Evolutionary conservation across 2,329 filamentous ascomycete genomes (phyloP).

Genomic region (Pseudocercospora eumusae): DNA sequence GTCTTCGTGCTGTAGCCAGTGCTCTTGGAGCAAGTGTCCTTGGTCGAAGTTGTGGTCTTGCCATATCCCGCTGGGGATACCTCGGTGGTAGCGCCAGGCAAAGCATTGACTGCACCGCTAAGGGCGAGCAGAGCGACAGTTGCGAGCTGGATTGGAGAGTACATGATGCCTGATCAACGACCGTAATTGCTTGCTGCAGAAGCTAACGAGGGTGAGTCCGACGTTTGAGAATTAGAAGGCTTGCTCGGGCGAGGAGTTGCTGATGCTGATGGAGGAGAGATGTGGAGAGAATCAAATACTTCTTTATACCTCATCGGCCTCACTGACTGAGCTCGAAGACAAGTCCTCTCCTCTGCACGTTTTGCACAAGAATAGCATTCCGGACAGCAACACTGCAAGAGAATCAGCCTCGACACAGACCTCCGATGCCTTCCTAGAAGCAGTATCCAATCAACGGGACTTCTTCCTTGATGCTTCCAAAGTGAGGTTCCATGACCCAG

Average conservation of each 20-base stretch:
- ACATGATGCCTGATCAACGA: conserved; percentile 23
- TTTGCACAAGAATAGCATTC: not conserved
- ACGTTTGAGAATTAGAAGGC: conserved; percentile 11
- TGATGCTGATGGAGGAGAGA: conserved; percentile 21
- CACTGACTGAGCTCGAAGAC: not conserved
- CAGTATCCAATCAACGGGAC: not conserved
- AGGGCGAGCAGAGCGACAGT: conserved; percentile 25
- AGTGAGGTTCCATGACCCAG: not conserved
- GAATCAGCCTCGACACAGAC: not conserved
- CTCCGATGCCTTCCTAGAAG: not conserved
- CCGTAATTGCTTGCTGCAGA: conserved; percentile 14
- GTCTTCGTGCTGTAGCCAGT: conserved; percentile 19
- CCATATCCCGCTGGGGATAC: conserved; percentile 15
- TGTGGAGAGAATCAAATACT: not conserved
- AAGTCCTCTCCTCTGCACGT: not conserved
- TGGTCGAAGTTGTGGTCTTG: conserved; percentile 13
- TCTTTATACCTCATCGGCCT: conserved; percentile 15
- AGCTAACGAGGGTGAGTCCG: conserved; percentile 16
- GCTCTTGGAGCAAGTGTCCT: conserved; percentile 19
- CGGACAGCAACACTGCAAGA: not conserved
- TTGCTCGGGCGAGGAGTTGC: conserved; percentile 14
- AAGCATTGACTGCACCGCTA: conserved; percentile 24
- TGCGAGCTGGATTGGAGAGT: conserved; percentile 25
- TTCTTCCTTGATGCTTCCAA: not conserved
- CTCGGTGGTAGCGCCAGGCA: conserved; percentile 17